Evolutionary conservation across 176 grass and related monocot species (phyloP).

Genomic region (Avena insularis): DNA sequence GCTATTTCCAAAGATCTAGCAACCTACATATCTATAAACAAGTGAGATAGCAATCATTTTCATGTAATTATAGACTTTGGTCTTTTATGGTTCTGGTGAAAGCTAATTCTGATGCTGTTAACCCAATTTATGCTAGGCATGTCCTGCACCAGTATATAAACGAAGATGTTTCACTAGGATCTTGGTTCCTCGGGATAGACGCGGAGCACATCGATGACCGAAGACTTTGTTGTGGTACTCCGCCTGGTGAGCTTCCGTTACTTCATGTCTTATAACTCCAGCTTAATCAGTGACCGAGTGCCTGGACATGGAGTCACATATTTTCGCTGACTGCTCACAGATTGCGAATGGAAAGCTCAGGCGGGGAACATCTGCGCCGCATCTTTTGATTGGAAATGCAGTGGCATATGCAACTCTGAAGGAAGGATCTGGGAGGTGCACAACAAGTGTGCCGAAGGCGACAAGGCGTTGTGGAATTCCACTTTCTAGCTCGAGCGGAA

Average conservation of each 20-base stretch:
- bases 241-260: slow-evolving; percentile 59
- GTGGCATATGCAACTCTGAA: slow-evolving; percentile 86
- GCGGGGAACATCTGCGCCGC: slow-evolving; percentile 76
- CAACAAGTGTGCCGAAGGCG: slow-evolving; percentile 68
- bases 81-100: slow-evolving; percentile 11
- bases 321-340: slow-evolving; percentile 18
- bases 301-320: not conserved
- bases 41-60: slow-evolving; percentile 43
- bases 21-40: slow-evolving; percentile 79
- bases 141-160: slow-evolving; percentile 88
- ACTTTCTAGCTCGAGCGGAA: slow-evolving; percentile 54
- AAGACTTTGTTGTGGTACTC: slow-evolving; percentile 87
- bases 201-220: slow-evolving; percentile 79
- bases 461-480: slow-evolving; percentile 67
- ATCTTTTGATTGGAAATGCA: slow-evolving; percentile 91
- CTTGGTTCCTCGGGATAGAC: slow-evolving; percentile 88
- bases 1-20: slow-evolving; percentile 79
- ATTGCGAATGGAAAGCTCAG: slow-evolving; percentile 95
- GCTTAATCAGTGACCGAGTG: not conserved
- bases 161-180: slow-evolving; percentile 87
- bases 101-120: slow-evolving; percentile 29
- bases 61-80: not conserved
- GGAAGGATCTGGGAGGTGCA: slow-evolving; percentile 91
- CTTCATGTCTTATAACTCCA: not conserved
- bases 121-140: slow-evolving; percentile 52